These are phyloP conservation scores for Crucihimalaya himalaica DNA, from an alignment of 345 rosid genomes.

Conservation along the genomic window DNA sequence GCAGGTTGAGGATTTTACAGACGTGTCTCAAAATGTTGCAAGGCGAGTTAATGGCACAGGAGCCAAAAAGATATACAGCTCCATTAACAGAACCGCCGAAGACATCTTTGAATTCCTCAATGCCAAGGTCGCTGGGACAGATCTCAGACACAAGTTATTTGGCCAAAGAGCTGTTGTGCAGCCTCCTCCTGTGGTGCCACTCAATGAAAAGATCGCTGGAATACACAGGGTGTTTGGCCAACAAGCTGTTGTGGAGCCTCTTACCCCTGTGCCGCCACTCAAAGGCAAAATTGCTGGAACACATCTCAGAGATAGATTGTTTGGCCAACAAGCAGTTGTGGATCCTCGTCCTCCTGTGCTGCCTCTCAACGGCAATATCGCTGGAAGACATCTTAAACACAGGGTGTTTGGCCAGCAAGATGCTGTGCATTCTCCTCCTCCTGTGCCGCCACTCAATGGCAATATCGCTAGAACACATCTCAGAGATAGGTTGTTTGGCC, in stretches of 20 bases:
- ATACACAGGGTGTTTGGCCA: neutral
- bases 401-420: neutral
- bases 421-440: neutral
- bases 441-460: slow-evolving; percentile 16
- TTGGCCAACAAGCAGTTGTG: neutral
- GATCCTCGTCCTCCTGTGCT: neutral
- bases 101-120: slow-evolving; percentile 39
- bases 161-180: slow-evolving; percentile 15
- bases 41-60: slow-evolving; percentile 49
- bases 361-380: neutral
- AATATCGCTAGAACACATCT: slow-evolving; percentile 17
- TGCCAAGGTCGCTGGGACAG: slow-evolving; percentile 26
- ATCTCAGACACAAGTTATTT: slow-evolving; percentile 44
- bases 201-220: neutral
- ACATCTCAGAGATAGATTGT: neutral
- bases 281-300: neutral
- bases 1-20: slow-evolving; percentile 58
- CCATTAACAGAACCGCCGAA: slow-evolving; percentile 39
- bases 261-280: neutral
- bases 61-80: slow-evolving; percentile 42
- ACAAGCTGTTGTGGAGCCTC: neutral
- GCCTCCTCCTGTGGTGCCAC: neutral
- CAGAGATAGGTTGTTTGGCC: neutral
- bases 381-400: neutral
- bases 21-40: slow-evolving; percentile 48